Evolutionary conservation across 352 stramenopile species (phyloP).

Genomic region (Globisporangium camurandrum): DNA sequence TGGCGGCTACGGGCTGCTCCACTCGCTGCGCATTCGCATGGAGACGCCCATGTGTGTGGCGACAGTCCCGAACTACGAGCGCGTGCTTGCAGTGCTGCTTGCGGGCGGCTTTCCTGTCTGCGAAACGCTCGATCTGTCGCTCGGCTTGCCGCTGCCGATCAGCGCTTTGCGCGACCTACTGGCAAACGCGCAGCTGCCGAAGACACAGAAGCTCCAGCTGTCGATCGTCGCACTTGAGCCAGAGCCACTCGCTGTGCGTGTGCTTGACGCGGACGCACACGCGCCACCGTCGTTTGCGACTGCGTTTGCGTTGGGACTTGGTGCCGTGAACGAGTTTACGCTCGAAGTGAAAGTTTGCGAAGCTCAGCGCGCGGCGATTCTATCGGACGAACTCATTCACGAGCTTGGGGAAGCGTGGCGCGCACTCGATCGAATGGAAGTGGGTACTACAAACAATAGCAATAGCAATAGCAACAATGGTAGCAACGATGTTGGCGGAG

Average conservation of each 20-base stretch:
- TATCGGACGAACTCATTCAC: slow-evolving; percentile 12
- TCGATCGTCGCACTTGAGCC: slow-evolving; percentile 12
- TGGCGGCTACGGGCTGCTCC: slow-evolving; percentile 17
- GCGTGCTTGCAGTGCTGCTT: slow-evolving; percentile 27
- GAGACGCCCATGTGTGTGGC: slow-evolving; percentile 5
- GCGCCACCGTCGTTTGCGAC: slow-evolving; percentile 4
- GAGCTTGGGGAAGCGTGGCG: slow-evolving; percentile 18
- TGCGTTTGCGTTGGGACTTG: slow-evolving; percentile 6
- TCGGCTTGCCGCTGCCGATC: slow-evolving; percentile 18
- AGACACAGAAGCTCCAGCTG: slow-evolving; percentile 17
- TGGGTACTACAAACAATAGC: no score
- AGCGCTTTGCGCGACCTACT: slow-evolving; percentile 13
- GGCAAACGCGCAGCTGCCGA: slow-evolving; percentile 10
- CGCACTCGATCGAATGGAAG: slow-evolving; percentile 6
- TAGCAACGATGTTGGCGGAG: no score
- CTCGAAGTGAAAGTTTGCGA: slow-evolving; percentile 12
- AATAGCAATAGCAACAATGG: not conserved
- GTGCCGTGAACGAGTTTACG: slow-evolving; percentile 9
- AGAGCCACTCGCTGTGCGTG: not conserved
- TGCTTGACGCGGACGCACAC: not conserved
- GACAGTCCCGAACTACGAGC: slow-evolving; percentile 8
- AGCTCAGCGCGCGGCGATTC: slow-evolving; percentile 2
- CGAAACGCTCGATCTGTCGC: slow-evolving; percentile 27
- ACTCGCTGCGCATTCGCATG: slow-evolving; percentile 16
- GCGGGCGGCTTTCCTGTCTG: slow-evolving; percentile 35